Conservation (phyloP, 176 grass and related monocot genomes). For the Oryza punctata region DNA sequence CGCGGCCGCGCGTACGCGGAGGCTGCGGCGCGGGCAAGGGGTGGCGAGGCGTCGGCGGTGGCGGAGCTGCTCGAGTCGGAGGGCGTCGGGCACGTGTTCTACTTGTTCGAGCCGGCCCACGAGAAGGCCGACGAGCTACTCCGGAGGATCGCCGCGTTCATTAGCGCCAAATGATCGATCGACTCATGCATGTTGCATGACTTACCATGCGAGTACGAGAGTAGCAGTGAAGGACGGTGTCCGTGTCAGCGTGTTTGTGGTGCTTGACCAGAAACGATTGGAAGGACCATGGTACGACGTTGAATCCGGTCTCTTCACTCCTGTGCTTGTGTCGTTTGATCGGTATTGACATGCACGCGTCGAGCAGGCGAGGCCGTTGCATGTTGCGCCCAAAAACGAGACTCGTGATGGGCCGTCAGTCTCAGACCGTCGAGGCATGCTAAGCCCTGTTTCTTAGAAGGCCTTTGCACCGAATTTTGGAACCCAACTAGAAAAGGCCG, state of each 20-base stretch:
- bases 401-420: no score
- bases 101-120: slow-evolving; percentile 40
- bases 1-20: slow-evolving; percentile 52
- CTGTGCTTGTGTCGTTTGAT: no score
- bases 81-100: slow-evolving; percentile 53
- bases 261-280: no score
- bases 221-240: no score
- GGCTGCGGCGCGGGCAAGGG: slow-evolving; percentile 29
- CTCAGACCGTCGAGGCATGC: no score
- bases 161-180: not conserved
- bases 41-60: not conserved
- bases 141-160: slow-evolving; percentile 36
- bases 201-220: no score
- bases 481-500: not conserved
- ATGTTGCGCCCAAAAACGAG: no score
- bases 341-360: no score
- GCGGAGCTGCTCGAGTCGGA: slow-evolving; percentile 53
- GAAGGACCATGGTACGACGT: not conserved
- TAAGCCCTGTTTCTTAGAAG: no score
- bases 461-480: not conserved
- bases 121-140: slow-evolving; percentile 51
- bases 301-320: not conserved
- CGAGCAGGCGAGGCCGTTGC: no score
- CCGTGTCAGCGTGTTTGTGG: no score
- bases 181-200: no score